Base-by-base conservation (phyloP, 768 basidiomycete genomes). In the Agaricus sinodeliciosus region DNA sequence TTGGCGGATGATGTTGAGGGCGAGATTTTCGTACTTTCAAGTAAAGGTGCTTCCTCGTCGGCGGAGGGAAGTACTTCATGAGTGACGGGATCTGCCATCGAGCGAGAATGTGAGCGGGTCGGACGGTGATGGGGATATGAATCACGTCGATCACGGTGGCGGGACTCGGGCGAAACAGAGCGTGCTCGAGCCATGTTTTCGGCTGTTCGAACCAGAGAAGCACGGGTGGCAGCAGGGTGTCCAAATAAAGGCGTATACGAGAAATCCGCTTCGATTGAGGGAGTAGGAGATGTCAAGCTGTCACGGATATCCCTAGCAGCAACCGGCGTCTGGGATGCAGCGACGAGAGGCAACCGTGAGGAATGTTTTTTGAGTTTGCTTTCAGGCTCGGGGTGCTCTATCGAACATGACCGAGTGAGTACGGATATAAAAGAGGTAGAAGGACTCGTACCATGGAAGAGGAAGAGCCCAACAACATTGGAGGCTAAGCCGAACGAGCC, bases 381-480 rank as follows among this genome's bases (percentile, higher is more conserved):
- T 31, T 31, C 31, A 8, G 4, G 60, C 22, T 41, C 66, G 63
- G 43, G 65, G 57, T 57, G 77, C 59, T 8, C 35, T 36, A 26
- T 44, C 31, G 15, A 35, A 59, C 74, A 74, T 3, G 78, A 74
- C 63, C 84, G 84, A 11, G 78, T 75, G 60, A 90, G 87, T 60
- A 86, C 84, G 85, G 19, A 45, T 44, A 45, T 40, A 43, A 27
- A 16, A 51, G 46, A 27, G 45, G 44, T 18, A 56, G 46, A 18
- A 6, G 27, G 48, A 48, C 31, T 59, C 81, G 58, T 58, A 90
- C 94, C 96, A 61, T 94, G 94, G 77, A 98, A 98, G 45, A 99
- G 72, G 74, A 95, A 89, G 34, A 99, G 69, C 8, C 96, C 96
- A 43, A 97, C 78, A 25, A 98, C 76, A 62, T 99, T 99, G 22